Percentiles rank a stretch among this genome's conserved stretches.
Conservation (phyloP, 495 filamentous ascomycete species). For the Cetradonia linearis region DNA sequence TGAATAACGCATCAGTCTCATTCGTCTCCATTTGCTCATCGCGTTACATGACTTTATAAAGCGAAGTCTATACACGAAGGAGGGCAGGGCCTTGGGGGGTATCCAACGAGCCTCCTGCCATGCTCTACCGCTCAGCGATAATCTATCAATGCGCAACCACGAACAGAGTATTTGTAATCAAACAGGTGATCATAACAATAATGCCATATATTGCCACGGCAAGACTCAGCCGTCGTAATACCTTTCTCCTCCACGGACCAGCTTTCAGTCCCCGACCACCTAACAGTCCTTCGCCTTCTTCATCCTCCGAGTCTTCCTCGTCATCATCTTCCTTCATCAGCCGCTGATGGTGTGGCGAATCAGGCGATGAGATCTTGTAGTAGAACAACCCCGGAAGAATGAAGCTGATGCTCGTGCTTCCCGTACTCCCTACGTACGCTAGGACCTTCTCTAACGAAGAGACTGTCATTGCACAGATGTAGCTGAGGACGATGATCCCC, state of each 20-base stretch:
- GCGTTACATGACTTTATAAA: background rate
- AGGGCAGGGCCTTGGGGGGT: background rate
- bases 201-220: conserved; percentile 73
- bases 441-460: conserved; percentile 80
- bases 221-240: conserved; percentile 64
- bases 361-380: conserved; percentile 89
- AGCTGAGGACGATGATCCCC: conserved; percentile 70
- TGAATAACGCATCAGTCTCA: background rate
- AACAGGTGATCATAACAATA: conserved; percentile 79
- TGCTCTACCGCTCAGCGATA: background rate
- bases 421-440: conserved; percentile 91
- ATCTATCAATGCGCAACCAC: conserved; percentile 34
- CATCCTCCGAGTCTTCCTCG: conserved; percentile 38
- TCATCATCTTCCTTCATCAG: conserved; percentile 82
- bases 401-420: conserved; percentile 89
- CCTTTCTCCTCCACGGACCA: conserved; percentile 44
- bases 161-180: conserved; percentile 74
- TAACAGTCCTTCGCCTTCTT: conserved; percentile 30
- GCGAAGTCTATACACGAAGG: background rate
- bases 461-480: conserved; percentile 81
- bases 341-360: conserved; percentile 71
- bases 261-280: conserved; percentile 32
- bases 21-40: background rate
- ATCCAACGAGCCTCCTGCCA: background rate
- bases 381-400: conserved; percentile 94